A percentile compares a stretch with the other conserved stretches of the same genome.
phyloP scores from a whole-genome alignment of 2,329 filamentous ascomycete genomes.

The Cordyceps fumosorosea region DNA sequence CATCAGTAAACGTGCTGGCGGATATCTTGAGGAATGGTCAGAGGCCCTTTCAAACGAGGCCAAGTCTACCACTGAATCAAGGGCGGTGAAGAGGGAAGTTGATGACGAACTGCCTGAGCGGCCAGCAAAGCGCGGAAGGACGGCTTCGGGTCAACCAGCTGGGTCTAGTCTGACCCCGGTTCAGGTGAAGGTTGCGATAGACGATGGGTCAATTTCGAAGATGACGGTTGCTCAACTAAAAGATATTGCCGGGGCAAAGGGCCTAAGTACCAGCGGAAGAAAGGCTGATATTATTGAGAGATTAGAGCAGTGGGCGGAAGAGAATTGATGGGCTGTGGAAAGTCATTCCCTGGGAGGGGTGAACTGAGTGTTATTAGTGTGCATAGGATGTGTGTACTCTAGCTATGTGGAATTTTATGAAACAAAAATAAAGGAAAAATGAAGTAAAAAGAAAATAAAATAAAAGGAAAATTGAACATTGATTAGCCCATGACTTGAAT shows the following conservation, averaged over 20 bases:
- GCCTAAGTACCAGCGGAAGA: conserved; percentile 41
- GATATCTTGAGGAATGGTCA: conserved; percentile 73
- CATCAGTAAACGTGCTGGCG: conserved; percentile 81
- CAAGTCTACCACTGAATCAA: conserved; percentile 28
- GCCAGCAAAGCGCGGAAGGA: conserved; percentile 41
- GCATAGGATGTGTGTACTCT: neutral
- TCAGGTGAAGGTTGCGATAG: conserved; percentile 39
- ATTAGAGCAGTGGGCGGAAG: conserved; percentile 50
- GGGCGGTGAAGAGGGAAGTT: conserved; percentile 45
- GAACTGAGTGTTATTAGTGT: neutral
- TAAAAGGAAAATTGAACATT: neutral
- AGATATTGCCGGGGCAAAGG: conserved; percentile 40
- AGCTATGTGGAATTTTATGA: neutral
- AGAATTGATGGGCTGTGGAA: conserved; percentile 23
- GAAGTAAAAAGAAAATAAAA: neutral
- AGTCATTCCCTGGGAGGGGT: neutral
- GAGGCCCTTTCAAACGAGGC: conserved; percentile 56
- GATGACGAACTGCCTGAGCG: conserved; percentile 38
- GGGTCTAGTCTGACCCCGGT: conserved; percentile 35
- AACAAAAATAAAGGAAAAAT: neutral
- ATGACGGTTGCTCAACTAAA: conserved; percentile 49
- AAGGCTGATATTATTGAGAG: conserved; percentile 51
- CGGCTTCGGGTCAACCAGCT: conserved; percentile 26
- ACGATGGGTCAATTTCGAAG: conserved; percentile 42
- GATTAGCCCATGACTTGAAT: too few relatives aligned